phyloP scores from a whole-genome alignment of 495 filamentous ascomycete species.

The Peziza echinospora region DNA sequence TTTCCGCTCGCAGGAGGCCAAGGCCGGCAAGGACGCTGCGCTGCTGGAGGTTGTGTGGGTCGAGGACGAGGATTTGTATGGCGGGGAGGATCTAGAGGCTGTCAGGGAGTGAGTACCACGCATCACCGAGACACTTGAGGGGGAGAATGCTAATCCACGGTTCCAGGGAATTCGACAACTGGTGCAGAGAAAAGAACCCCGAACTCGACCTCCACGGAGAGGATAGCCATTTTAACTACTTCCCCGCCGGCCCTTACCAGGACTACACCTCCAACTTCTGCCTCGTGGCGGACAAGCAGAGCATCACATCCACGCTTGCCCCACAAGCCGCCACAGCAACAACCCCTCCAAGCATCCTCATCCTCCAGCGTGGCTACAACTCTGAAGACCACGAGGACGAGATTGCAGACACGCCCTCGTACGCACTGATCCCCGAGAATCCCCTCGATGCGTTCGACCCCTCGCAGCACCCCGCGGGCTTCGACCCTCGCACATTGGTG shows the following conservation, averaged over 20 bases:
- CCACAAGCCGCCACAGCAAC: neutral
- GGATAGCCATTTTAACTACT: neutral
- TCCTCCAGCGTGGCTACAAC: neutral
- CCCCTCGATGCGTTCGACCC: too few relatives aligned
- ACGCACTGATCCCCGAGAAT: too few relatives aligned
- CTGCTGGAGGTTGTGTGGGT: neutral
- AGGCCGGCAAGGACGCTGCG: neutral
- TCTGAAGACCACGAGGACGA: neutral
- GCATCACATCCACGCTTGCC: neutral
- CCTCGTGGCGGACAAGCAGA: neutral
- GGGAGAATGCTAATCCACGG: too few relatives aligned
- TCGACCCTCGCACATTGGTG: neutral
- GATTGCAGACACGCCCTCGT: too few relatives aligned
- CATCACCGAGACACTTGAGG: too few relatives aligned
- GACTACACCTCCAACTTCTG: neutral
- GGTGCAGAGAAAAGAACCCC: neutral
- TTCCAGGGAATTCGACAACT: neutral
- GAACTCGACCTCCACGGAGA: neutral
- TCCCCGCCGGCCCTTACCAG: neutral
- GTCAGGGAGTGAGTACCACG: neutral
- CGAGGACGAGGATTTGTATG: neutral
- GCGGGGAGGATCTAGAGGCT: neutral
- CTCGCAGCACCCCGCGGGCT: too few relatives aligned
- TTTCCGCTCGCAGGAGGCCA: neutral
- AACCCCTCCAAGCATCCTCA: neutral